Evolutionary conservation across 805 yeast species (phyloP).

Genomic region (Saturnispora bothae): DNA sequence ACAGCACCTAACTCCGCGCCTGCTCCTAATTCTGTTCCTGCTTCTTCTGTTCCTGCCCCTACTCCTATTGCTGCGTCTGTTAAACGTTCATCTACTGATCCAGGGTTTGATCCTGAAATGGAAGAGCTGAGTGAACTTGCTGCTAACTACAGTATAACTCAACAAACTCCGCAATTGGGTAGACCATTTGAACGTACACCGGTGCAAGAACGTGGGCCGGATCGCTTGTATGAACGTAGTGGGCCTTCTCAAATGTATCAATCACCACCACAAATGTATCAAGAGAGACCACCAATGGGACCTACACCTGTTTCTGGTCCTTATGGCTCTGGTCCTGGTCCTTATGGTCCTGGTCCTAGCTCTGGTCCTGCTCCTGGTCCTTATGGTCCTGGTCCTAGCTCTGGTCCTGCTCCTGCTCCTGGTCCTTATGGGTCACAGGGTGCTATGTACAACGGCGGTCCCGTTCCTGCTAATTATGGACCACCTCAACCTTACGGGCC

Average conservation of each 20-base stretch:
- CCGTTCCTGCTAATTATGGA: background rate
- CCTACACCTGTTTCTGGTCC: constrained; percentile 10
- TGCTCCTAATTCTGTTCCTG: background rate
- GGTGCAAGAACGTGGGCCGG: constrained; percentile 4
- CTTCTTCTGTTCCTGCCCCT: constrained; percentile 7
- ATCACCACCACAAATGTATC: constrained; percentile 2
- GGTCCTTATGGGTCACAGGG: constrained; percentile 18
- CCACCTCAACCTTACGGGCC: constrained; percentile 11
- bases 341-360: constrained; percentile 5
- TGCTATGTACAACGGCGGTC: background rate
- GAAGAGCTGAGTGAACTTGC: constrained; percentile 26
- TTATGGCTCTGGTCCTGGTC: constrained; percentile 9
- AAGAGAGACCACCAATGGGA: constrained; percentile 2
- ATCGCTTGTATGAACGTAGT: background rate
- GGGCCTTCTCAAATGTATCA: background rate
- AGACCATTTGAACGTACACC: constrained; percentile 4
- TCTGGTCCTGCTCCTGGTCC: constrained; percentile 11
- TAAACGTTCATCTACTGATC: constrained; percentile 13
- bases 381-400: constrained; percentile 18
- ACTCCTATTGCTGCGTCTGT: constrained; percentile 1
- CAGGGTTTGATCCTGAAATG: constrained; percentile 20
- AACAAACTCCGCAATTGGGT: constrained; percentile 18
- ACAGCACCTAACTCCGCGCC: too few species aligned
- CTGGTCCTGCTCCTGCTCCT: constrained; percentile 15
- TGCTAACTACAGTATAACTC: constrained; percentile 21